phyloP scores from a whole-genome alignment of 805 yeast genomes.

The Candida insectorum region DNA sequence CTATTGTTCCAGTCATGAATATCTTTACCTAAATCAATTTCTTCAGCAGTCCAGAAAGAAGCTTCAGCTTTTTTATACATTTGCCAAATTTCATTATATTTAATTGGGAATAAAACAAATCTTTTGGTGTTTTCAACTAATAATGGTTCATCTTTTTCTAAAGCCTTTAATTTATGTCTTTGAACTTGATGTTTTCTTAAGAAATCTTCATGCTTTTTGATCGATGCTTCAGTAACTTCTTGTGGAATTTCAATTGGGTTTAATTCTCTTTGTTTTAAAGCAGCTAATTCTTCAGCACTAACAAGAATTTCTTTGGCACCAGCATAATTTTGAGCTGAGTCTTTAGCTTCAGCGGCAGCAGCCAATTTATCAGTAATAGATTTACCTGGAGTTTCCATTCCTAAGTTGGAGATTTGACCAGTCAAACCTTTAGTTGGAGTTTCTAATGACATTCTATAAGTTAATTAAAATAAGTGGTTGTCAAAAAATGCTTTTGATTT shows the following conservation, averaged over 20 bases:
- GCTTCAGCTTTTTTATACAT: constrained; percentile 99
- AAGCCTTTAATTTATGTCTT: constrained; percentile 67
- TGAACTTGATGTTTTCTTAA: constrained; percentile 61
- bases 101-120: constrained; percentile 92
- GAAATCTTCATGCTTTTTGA: constrained; percentile 51
- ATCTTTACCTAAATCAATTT: constrained; percentile 93
- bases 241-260: constrained; percentile 8
- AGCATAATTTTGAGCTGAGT: constrained; percentile 22
- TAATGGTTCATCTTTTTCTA: constrained; percentile 87
- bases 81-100: constrained; percentile 97
- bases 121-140: constrained; percentile 81
- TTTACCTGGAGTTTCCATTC: constrained; percentile 30
- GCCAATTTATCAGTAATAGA: constrained; percentile 43
- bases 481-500: not conserved
- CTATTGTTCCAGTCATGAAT: constrained; percentile 86
- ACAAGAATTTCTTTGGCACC: constrained; percentile 18
- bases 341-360: constrained; percentile 36
- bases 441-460: constrained; percentile 27
- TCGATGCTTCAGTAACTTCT: constrained; percentile 16
- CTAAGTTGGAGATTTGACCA: constrained; percentile 40
- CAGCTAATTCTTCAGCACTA: constrained; percentile 16
- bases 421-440: constrained; percentile 54
- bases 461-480: not conserved
- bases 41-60: constrained; percentile 99
- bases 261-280: constrained; percentile 17